Conservation (phyloP, 225 moss, liverwort and hornwort genomes). For the Straminergon stramineum region DNA sequence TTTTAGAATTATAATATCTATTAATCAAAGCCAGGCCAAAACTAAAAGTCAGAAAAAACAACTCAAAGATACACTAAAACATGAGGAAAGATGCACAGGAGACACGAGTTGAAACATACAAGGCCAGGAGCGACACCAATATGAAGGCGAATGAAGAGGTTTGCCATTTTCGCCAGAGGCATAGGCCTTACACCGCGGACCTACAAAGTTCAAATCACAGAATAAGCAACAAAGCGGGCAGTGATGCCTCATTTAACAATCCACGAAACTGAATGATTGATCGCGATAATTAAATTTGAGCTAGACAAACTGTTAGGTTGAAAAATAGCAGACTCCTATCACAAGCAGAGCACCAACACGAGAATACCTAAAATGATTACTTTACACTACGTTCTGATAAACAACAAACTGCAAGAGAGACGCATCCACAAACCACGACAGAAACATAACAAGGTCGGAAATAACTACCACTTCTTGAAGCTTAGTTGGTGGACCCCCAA, state of each 20-base stretch:
- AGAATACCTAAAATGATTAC: neutral
- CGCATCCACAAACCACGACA: neutral
- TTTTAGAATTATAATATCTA: neutral
- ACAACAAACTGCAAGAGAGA: neutral
- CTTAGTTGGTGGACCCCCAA: constrained; percentile 81
- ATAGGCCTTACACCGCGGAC: constrained; percentile 91
- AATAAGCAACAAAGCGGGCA: neutral
- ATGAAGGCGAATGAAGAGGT: constrained; percentile 69
- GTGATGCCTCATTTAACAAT: neutral
- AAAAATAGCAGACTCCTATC: neutral
- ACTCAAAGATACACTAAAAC: neutral
- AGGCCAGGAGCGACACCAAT: constrained; percentile 92
- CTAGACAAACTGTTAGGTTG: neutral
- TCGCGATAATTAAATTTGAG: neutral
- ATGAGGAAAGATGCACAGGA: neutral
- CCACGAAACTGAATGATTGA: neutral
- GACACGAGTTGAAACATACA: constrained; percentile 26
- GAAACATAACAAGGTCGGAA: neutral
- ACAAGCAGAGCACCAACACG: neutral
- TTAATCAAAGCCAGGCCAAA: neutral
- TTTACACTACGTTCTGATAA: neutral
- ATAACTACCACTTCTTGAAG: constrained; percentile 92
- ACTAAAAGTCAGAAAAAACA: neutral
- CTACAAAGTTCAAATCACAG: constrained; percentile 24
- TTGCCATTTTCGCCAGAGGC: constrained; percentile 84